These are phyloP conservation scores for Exidia glandulosa DNA, from an alignment of 768 basidiomycete species.

Conservation along the genomic window DNA sequence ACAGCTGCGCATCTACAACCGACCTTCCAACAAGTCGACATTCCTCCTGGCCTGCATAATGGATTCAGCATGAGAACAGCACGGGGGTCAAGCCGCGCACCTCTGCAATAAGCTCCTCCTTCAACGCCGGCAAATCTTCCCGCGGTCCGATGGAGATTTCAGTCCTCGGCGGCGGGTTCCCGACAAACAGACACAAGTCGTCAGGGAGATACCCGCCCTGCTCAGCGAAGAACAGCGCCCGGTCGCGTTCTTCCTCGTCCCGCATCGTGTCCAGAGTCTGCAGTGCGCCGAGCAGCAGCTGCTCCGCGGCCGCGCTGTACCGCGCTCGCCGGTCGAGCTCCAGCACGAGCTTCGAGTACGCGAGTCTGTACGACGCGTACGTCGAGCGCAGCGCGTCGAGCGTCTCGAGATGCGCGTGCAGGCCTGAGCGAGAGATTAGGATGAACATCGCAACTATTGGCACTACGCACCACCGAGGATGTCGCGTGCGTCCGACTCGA, in stretches of 20 bases:
- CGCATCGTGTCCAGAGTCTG: slow-evolving; percentile 52
- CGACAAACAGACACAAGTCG: slow-evolving; percentile 70
- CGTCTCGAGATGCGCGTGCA: slow-evolving; percentile 51
- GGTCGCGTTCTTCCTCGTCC: slow-evolving; percentile 56
- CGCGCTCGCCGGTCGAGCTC: slow-evolving; percentile 61
- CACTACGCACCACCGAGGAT: slow-evolving; percentile 20
- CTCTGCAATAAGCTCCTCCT: slow-evolving; percentile 45
- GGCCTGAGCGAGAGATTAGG: too few species aligned
- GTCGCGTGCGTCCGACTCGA: slow-evolving; percentile 40
- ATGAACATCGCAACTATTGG: slow-evolving; percentile 9
- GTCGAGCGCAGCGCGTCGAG: slow-evolving; percentile 55
- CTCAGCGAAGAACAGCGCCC: slow-evolving; percentile 59
- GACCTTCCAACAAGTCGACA: slow-evolving; percentile 7
- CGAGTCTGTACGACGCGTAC: slow-evolving; percentile 57
- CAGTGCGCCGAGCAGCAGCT: slow-evolving; percentile 55
- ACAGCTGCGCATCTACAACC: background rate
- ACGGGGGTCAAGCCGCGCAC: slow-evolving; percentile 22
- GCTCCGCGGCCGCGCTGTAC: slow-evolving; percentile 56
- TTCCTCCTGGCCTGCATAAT: slow-evolving; percentile 20
- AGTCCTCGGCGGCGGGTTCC: slow-evolving; percentile 65
- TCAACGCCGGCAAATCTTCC: slow-evolving; percentile 55
- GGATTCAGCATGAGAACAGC: background rate
- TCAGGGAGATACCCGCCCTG: slow-evolving; percentile 66
- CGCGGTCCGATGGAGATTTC: slow-evolving; percentile 44
- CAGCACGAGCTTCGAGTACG: slow-evolving; percentile 61